A percentile compares a stretch with the other conserved stretches of the same genome.
Conservation (phyloP, 352 stramenopile species). For the Phytophthora ramorum region DNA sequence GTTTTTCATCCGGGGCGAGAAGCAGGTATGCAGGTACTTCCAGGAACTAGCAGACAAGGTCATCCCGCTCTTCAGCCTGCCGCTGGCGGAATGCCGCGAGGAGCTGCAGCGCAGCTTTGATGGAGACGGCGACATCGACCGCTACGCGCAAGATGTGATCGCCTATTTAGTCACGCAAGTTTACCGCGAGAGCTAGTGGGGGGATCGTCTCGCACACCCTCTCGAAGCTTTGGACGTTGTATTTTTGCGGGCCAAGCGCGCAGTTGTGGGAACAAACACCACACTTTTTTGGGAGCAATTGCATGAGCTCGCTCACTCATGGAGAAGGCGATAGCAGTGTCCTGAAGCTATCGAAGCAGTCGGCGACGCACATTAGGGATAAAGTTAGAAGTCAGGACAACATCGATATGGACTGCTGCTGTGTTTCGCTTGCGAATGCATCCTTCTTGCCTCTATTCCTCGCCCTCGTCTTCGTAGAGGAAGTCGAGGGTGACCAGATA, state of each 20-base stretch:
- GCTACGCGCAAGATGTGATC: slow-evolving; percentile 89
- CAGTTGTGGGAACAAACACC: slow-evolving; percentile 20
- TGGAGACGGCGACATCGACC: slow-evolving; percentile 81
- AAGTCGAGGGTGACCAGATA: slow-evolving; percentile 70
- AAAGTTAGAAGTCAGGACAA: slow-evolving; percentile 52
- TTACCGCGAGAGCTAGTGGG: slow-evolving; percentile 74
- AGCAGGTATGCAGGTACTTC: slow-evolving; percentile 88
- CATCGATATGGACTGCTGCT: slow-evolving; percentile 33
- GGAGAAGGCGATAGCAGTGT: slow-evolving; percentile 25
- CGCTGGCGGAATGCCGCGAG: slow-evolving; percentile 71
- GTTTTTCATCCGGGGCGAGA: slow-evolving; percentile 91
- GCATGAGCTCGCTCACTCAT: slow-evolving; percentile 18
- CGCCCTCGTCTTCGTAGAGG: slow-evolving; percentile 41
- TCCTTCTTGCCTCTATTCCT: slow-evolving; percentile 17
- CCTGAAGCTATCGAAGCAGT: slow-evolving; percentile 34
- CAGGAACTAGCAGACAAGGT: slow-evolving; percentile 84
- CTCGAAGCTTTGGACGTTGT: slow-evolving; percentile 31
- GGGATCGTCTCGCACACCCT: slow-evolving; percentile 17
- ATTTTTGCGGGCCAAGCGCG: slow-evolving; percentile 22
- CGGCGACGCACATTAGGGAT: slow-evolving; percentile 44
- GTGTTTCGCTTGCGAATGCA: slow-evolving; percentile 19
- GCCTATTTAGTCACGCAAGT: slow-evolving; percentile 90
- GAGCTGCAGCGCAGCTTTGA: slow-evolving; percentile 79
- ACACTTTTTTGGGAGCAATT: slow-evolving; percentile 26
- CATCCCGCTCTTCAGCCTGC: slow-evolving; percentile 82